These are phyloP conservation scores for Melastoma candidum DNA, from an alignment of 441 rosid genomes.

Conservation along the genomic window DNA sequence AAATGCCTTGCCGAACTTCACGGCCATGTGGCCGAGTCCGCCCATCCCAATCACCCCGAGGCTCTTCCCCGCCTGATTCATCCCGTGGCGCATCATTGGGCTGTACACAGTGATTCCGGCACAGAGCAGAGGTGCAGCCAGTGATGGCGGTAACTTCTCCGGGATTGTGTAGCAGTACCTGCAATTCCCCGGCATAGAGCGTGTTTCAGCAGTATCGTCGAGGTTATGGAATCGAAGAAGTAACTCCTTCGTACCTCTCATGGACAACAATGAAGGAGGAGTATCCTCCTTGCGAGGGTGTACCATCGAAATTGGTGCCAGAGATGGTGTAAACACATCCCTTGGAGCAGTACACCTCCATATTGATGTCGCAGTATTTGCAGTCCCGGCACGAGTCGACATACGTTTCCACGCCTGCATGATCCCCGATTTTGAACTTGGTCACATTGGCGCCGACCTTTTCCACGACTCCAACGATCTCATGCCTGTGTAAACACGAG, in stretches of 20 bases:
- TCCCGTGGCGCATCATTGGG: constrained; percentile 15
- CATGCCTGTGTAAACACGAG: background rate
- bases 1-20: constrained; percentile 16
- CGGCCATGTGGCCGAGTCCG: constrained; percentile 18
- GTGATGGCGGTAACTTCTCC: background rate
- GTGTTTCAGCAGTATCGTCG: background rate
- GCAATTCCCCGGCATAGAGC: background rate
- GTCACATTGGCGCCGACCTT: background rate
- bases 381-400: constrained; percentile 2
- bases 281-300: background rate
- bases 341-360: background rate
- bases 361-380: background rate
- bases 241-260: background rate
- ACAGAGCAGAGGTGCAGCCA: constrained; percentile 16
- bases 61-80: constrained; percentile 17
- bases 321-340: background rate
- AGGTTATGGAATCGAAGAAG: background rate
- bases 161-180: constrained; percentile 5
- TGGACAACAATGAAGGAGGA: background rate
- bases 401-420: background rate
- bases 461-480: constrained; percentile 3
- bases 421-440: constrained; percentile 1
- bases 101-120: constrained; percentile 17
- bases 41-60: constrained; percentile 18
- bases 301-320: constrained; percentile 1